Base-by-base conservation (phyloP, 192 early-diverging fungal genomes). In the Lunasporangiospora selenospora region DNA sequence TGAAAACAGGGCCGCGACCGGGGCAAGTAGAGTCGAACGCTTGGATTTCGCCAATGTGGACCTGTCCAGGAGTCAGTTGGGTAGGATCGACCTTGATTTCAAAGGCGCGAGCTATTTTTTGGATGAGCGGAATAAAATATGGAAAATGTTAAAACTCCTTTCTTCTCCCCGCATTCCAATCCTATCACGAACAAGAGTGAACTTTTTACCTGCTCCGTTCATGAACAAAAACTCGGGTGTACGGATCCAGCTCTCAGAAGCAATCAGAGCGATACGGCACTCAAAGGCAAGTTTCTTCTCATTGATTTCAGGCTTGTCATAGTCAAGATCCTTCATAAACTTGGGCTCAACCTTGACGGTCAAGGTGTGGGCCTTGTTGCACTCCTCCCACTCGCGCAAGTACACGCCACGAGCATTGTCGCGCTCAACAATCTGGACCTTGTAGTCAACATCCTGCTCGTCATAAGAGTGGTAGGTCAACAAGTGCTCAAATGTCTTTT, bases 401-500 rank as follows among this genome's bases (percentile, higher is more conserved):
- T 98, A 98, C 39, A 98, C 80, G n/a, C 96, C 96, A 48, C 93
- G 87, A 27, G 71, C 81, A 12, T 58, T 61, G 41, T 83, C 77
- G 21, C 63, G 57, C 36, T 78, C 60, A 3, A 41, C 39, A 49
- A 71, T 70, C 52, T 54, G 55, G 31, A 79, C 57, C 36, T 47
- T 49, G 37, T 91, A 98, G 23, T 80, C 43, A n/a, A 96, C 79
- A 48, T 95, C 92, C 65, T 87, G 79, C 62, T 85, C 81, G 5
- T 59, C 52, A 21, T 80, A 78, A 41, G 81, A 75, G 44, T 78
- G 77, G 66, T 85, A 80, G 26, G 65, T 82, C 38, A 86, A 63
- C 9, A 98, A 75, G 69, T 93, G 93, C 46, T 87, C 83, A 89
- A 91, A 98, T 0, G 95, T 88, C 18, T 87, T 84, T 36, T 94